Evolutionary conservation across 371 early-diverging fungal species (phyloP), one percentile per base, ranked within the genome.

Genomic region (Thermomucor indicae-seudaticae): DNA sequence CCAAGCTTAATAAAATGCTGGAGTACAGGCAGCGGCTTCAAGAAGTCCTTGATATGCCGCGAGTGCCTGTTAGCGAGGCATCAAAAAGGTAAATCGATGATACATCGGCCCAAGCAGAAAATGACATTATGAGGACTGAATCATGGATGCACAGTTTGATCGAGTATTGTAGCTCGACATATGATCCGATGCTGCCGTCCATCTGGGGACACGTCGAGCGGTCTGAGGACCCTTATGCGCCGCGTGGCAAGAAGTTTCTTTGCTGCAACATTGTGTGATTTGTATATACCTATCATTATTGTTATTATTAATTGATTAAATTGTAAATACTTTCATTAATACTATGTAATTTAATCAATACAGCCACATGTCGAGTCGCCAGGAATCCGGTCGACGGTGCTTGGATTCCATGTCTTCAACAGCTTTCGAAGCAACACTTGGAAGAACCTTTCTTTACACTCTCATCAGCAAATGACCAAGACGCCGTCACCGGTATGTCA

Each of bases 41-140:
- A 50, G 85, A 88, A 51, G 89, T 87, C 55, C 78, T 93, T 34
- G 92, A 93, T 47, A 72, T 88, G 51, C 83, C 84, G 6, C 80
- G 93, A 29, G 76, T 91, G 27, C 72, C 86, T 20, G 87, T 92
- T 8, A 88, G 89, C 38, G 88, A 90, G 61, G 92, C 93, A 19
- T 29, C 49, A 8, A 17, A 51, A 25, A 48, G 43, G 62, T 53
- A 56, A 32, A 35, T 7, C 3, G 11, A 14, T 4, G 24, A 38
- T 19, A 17, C 25, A 24, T 14, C 14, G 25, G 22, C 27, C 16
- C n/a, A 14, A 17, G 30, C 45, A 30, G 29, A 8, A 6, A 11
- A 49, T 37, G 17, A 19, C 8, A 28, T 53, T 29, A 45, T 10
- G 25, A 3, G n/a, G 12, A 17, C 12, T 24, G 14, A 19, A 29